A percentile compares a stretch with the other conserved stretches of the same genome.
phyloP scores from a whole-genome alignment of 1,284 basidiomycete genomes.

The Ustilago tritici region DNA sequence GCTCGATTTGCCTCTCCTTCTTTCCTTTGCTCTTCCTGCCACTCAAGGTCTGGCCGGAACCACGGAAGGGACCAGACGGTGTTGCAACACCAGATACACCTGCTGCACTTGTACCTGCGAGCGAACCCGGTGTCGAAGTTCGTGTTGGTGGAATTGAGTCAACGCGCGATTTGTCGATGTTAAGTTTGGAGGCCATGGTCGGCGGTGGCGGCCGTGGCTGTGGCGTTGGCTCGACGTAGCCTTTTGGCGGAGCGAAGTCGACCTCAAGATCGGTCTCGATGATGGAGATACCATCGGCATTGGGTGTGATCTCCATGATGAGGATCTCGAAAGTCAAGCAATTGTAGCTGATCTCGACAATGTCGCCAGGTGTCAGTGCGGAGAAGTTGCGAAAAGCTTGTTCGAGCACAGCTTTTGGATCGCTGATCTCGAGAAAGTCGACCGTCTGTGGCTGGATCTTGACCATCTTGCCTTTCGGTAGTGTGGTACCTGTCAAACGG shows the following conservation, averaged over 20 bases:
- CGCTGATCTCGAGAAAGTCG: conserved; percentile 88
- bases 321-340: conserved; percentile 93
- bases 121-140: conserved; percentile 65
- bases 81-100: conserved; percentile 35
- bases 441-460: conserved; percentile 96
- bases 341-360: conserved; percentile 72
- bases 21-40: conserved; percentile 68
- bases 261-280: conserved; percentile 95
- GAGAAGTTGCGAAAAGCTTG: conserved; percentile 94
- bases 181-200: conserved; percentile 97
- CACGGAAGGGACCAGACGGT: conserved; percentile 57
- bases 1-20: conserved; percentile 66
- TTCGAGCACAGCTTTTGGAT: conserved; percentile 97
- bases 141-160: conserved; percentile 68
- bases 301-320: conserved; percentile 90
- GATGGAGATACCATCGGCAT: conserved; percentile 83
- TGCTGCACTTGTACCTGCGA: conserved; percentile 37
- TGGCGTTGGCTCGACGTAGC: conserved; percentile 87
- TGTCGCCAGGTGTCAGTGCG: conserved; percentile 71
- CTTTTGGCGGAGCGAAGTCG: conserved; percentile 75
- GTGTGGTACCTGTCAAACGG: conserved; percentile 85
- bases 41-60: conserved; percentile 64
- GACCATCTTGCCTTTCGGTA: conserved; percentile 93
- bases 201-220: conserved; percentile 80
- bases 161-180: conserved; percentile 77